Percentiles rank a stretch among this genome's conserved stretches.
phyloP scores from a whole-genome alignment of 2,329 filamentous ascomycete species.

The Diplodia scrobiculata region DNA sequence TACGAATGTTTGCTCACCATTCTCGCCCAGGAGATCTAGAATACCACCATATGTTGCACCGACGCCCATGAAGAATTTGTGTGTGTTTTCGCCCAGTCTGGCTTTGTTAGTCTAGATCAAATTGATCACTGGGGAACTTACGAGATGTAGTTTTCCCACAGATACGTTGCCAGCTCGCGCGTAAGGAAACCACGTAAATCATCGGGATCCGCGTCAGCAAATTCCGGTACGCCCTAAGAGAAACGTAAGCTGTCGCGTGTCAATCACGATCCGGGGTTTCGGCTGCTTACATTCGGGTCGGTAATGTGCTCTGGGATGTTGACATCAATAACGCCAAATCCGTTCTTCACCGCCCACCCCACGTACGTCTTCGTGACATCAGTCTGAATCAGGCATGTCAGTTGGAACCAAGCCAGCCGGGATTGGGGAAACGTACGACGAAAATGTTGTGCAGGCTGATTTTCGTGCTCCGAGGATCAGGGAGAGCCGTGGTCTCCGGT shows the following conservation, averaged over 20 bases:
- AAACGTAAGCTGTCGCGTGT: slow-evolving; percentile 27
- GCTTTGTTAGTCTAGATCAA: slow-evolving; percentile 18
- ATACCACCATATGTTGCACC: slow-evolving; percentile 87
- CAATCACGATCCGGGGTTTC: background rate
- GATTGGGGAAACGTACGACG: slow-evolving; percentile 64
- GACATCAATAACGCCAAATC: slow-evolving; percentile 84
- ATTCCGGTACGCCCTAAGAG: slow-evolving; percentile 40
- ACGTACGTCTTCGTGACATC: slow-evolving; percentile 81
- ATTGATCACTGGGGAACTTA: slow-evolving; percentile 39
- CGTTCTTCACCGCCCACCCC: slow-evolving; percentile 75
- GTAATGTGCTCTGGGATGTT: slow-evolving; percentile 82
- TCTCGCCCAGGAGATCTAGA: slow-evolving; percentile 74
- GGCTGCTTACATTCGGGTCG: slow-evolving; percentile 57
- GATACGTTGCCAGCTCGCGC: slow-evolving; percentile 75
- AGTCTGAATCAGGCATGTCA: slow-evolving; percentile 57
- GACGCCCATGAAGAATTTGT: slow-evolving; percentile 83
- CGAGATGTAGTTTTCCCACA: slow-evolving; percentile 98
- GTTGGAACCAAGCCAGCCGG: slow-evolving; percentile 31
- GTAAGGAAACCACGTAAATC: slow-evolving; percentile 50
- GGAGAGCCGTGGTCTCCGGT: slow-evolving; percentile 50
- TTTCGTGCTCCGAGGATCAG: slow-evolving; percentile 61
- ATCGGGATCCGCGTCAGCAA: slow-evolving; percentile 53
- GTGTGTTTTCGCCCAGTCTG: slow-evolving; percentile 62
- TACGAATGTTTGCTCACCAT: slow-evolving; percentile 56
- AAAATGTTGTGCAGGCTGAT: slow-evolving; percentile 83